phyloP scores from a whole-genome alignment of 2,329 filamentous ascomycete genomes.

The Aspergillus proliferans region DNA sequence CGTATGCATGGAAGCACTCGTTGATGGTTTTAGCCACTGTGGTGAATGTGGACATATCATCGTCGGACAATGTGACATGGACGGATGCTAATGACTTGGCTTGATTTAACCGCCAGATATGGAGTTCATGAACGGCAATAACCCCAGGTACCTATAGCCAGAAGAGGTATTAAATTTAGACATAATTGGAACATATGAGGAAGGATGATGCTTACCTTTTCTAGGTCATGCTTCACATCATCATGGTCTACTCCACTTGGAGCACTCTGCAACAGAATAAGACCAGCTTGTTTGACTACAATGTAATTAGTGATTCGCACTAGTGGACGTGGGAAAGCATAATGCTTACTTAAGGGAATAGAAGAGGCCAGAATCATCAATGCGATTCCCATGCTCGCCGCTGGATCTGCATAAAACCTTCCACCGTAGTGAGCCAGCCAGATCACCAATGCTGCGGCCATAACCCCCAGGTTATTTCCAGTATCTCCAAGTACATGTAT shows the following conservation, averaged over 20 bases:
- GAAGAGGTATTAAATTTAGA: constrained; percentile 5
- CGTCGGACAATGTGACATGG: constrained; percentile 58
- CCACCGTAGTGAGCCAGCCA: constrained; percentile 53
- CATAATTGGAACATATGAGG: neutral
- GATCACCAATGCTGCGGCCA: constrained; percentile 60
- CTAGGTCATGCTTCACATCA: constrained; percentile 62
- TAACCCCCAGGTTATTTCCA: constrained; percentile 67
- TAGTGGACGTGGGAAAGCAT: neutral
- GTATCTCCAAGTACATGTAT: constrained; percentile 65
- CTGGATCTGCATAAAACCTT: constrained; percentile 65
- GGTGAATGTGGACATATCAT: constrained; percentile 52
- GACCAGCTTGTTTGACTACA: constrained; percentile 37
- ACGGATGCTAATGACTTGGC: constrained; percentile 61
- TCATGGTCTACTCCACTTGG: constrained; percentile 54
- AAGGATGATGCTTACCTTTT: constrained; percentile 42
- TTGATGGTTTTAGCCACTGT: constrained; percentile 55
- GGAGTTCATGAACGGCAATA: constrained; percentile 61
- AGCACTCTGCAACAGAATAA: constrained; percentile 61
- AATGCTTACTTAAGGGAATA: constrained; percentile 8
- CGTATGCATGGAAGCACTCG: constrained; percentile 64
- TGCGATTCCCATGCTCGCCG: constrained; percentile 58
- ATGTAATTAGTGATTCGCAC: neutral
- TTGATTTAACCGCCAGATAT: constrained; percentile 66
- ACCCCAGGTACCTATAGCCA: constrained; percentile 54
- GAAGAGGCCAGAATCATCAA: constrained; percentile 62